Evolutionary conservation across 176 grass and related monocot genomes (phyloP).

Genomic region (Cenchrus americanus): DNA sequence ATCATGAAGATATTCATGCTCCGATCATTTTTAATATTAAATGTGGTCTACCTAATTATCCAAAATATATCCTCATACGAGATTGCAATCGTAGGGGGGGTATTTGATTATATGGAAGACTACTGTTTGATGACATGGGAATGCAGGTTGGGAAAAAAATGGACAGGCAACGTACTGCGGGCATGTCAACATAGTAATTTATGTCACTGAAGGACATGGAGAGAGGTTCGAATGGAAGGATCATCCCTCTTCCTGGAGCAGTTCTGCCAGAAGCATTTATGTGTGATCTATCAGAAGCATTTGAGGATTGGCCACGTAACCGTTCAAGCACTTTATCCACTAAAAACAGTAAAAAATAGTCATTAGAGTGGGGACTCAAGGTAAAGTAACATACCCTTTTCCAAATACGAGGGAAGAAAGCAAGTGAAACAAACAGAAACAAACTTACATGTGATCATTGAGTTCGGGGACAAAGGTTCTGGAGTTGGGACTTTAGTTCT

Average conservation of each 20-base stretch:
- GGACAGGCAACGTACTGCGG: conserved; percentile 56
- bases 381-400: conserved; percentile 22
- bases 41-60: conserved; percentile 18
- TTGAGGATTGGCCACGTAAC: conserved; percentile 37
- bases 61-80: not conserved
- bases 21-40: conserved; percentile 4
- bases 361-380: conserved; percentile 25
- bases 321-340: conserved; percentile 60
- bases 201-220: conserved; percentile 92
- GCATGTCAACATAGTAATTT: conserved; percentile 97
- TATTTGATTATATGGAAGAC: conserved; percentile 7
- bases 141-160: conserved; percentile 17
- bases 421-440: conserved; percentile 24
- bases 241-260: conserved; percentile 84
- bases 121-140: conserved; percentile 5
- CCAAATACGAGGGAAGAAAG: conserved; percentile 25
- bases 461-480: conserved; percentile 42
- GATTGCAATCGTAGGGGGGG: not conserved
- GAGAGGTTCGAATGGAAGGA: conserved; percentile 94
- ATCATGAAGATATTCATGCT: conserved; percentile 23
- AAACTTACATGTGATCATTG: conserved; percentile 62
- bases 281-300: conserved; percentile 40
- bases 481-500: conserved; percentile 19
- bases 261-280: conserved; percentile 37
- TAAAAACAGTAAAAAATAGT: conserved; percentile 30